Conservation (phyloP, 2,329 filamentous ascomycete genomes). For the Ophiocordyceps australis region DNA sequence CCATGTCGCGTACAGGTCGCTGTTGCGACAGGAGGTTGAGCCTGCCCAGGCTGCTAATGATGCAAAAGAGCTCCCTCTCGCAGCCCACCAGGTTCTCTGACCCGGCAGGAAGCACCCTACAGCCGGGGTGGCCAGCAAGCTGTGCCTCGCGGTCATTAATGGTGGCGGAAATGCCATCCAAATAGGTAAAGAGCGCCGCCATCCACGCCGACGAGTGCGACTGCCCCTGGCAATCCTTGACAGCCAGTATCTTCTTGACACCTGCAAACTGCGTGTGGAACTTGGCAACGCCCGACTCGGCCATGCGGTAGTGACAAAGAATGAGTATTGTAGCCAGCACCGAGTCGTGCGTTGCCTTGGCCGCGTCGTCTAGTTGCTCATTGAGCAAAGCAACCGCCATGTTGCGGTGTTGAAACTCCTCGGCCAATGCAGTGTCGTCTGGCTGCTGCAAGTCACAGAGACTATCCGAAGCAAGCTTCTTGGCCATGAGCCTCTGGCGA, state of each 20-base stretch:
- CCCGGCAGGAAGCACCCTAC: slow-evolving; percentile 34
- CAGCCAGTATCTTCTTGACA: slow-evolving; percentile 72
- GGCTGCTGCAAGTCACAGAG: slow-evolving; percentile 26
- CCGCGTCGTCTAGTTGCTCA: slow-evolving; percentile 60
- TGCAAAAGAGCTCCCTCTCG: slow-evolving; percentile 71
- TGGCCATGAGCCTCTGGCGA: slow-evolving; percentile 26
- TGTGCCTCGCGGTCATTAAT: slow-evolving; percentile 86
- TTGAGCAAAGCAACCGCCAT: slow-evolving; percentile 71
- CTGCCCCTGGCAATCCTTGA: slow-evolving; percentile 30
- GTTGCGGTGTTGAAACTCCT: slow-evolving; percentile 67
- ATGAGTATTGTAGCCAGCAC: slow-evolving; percentile 76
- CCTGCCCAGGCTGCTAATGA: slow-evolving; percentile 66
- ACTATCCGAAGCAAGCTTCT: slow-evolving; percentile 24
- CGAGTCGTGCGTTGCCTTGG: slow-evolving; percentile 64
- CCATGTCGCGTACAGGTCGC: slow-evolving; percentile 27
- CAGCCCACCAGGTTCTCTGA: slow-evolving; percentile 78
- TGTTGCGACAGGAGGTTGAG: slow-evolving; percentile 70
- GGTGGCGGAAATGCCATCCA: slow-evolving; percentile 80
- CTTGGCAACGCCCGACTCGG: slow-evolving; percentile 80
- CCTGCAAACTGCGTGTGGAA: slow-evolving; percentile 89
- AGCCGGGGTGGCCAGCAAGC: slow-evolving; percentile 50
- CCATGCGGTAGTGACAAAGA: slow-evolving; percentile 83
- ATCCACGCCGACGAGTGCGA: slow-evolving; percentile 71
- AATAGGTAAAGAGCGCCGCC: slow-evolving; percentile 83
- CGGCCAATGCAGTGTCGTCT: slow-evolving; percentile 51